These are phyloP conservation scores for Orbilia quercus DNA, from an alignment of 2,329 filamentous ascomycete genomes.

Conservation along the genomic window DNA sequence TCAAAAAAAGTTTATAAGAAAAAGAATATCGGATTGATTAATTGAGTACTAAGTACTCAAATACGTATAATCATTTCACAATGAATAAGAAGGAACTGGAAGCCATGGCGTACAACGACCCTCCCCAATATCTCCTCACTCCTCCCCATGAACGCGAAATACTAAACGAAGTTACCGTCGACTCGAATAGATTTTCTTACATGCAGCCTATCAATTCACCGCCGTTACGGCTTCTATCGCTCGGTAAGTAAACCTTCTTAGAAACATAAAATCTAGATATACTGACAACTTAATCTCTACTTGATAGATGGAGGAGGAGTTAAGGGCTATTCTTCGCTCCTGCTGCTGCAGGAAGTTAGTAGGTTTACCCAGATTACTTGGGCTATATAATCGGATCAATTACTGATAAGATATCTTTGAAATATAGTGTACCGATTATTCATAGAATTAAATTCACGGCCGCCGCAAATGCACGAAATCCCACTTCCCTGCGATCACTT, in stretches of 20 bases:
- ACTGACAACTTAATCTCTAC: slow-evolving; percentile 16
- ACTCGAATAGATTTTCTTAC: slow-evolving; percentile 50
- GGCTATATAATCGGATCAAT: neutral
- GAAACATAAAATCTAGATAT: neutral
- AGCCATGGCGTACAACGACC: slow-evolving; percentile 54
- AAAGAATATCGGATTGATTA: slow-evolving; percentile 14
- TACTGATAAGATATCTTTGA: slow-evolving; percentile 17
- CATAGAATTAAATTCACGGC: slow-evolving; percentile 50
- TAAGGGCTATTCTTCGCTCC: slow-evolving; percentile 55
- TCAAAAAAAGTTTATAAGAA: neutral
- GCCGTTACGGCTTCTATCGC: slow-evolving; percentile 43
- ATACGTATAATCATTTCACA: slow-evolving; percentile 28
- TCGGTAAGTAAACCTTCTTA: slow-evolving; percentile 27
- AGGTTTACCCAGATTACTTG: slow-evolving; percentile 17
- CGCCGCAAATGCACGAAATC: slow-evolving; percentile 54
- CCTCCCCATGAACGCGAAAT: slow-evolving; percentile 54
- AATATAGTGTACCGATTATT: slow-evolving; percentile 50
- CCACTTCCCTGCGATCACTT: slow-evolving; percentile 55
- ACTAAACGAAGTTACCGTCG: slow-evolving; percentile 48
- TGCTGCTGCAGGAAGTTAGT: slow-evolving; percentile 55
- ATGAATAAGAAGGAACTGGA: slow-evolving; percentile 54
- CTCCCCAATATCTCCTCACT: slow-evolving; percentile 51
- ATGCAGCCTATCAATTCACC: slow-evolving; percentile 36
- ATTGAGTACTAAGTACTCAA: too few species aligned
- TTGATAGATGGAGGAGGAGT: slow-evolving; percentile 54